phyloP scores from a whole-genome alignment of 164 flowering plant genomes.

The Aristolochia fimbriata region DNA sequence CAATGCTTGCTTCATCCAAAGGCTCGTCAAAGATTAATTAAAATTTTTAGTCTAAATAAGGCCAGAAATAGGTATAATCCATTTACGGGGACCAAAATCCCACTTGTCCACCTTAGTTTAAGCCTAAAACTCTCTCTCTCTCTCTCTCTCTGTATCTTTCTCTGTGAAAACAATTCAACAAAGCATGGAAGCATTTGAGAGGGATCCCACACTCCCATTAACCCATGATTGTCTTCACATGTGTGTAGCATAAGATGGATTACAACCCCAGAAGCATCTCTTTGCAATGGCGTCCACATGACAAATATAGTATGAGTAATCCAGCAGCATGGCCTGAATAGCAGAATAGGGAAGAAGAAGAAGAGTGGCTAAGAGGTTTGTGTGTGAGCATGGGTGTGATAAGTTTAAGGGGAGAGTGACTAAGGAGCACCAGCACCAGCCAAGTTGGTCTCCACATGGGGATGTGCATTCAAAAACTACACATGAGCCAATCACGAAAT shows the following conservation, averaged over 20 bases:
- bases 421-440: slow-evolving; percentile 28
- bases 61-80: neutral
- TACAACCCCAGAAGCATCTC: slow-evolving; percentile 25
- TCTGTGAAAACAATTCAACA: neutral
- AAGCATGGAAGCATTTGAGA: slow-evolving; percentile 10
- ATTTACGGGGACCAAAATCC: slow-evolving; percentile 34
- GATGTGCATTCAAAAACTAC: slow-evolving; percentile 16
- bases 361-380: slow-evolving; percentile 8
- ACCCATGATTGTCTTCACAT: slow-evolving; percentile 48
- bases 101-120: slow-evolving; percentile 16
- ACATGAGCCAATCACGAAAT: slow-evolving; percentile 17
- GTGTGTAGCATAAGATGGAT: slow-evolving; percentile 25
- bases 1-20: slow-evolving; percentile 4
- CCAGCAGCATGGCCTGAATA: slow-evolving; percentile 9
- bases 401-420: slow-evolving; percentile 9
- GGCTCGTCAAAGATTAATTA: slow-evolving; percentile 3
- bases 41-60: slow-evolving; percentile 12
- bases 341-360: too few relatives aligned
- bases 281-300: slow-evolving; percentile 12
- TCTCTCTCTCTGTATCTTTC: neutral
- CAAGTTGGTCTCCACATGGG: slow-evolving; percentile 56
- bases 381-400: slow-evolving; percentile 8
- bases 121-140: slow-evolving; percentile 1
- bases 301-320: slow-evolving; percentile 4
- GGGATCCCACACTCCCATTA: slow-evolving; percentile 19